These are phyloP conservation scores for Metschnikowia gelsemii DNA, from an alignment of 805 yeast species.

Conservation along the genomic window DNA sequence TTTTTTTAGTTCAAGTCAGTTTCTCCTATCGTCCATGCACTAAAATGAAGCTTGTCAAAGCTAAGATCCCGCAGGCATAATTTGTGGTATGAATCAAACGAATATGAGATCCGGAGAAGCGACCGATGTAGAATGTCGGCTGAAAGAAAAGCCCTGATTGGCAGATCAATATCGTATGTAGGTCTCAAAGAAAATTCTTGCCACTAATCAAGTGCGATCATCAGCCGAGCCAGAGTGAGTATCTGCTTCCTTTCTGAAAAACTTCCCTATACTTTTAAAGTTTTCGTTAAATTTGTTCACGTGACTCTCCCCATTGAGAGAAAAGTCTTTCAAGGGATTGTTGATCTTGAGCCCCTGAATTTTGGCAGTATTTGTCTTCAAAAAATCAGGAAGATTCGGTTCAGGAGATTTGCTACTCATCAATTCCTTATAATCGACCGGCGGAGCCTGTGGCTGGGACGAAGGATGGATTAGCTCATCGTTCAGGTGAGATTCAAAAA, in stretches of 20 bases:
- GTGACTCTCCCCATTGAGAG: slow-evolving; percentile 54
- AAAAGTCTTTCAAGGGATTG: slow-evolving; percentile 43
- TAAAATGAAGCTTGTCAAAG: too few relatives aligned
- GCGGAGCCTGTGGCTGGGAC: slow-evolving; percentile 17
- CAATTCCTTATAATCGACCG: slow-evolving; percentile 13
- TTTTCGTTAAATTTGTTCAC: slow-evolving; percentile 67
- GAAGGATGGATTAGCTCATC: slow-evolving; percentile 16
- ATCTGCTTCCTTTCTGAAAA: slow-evolving; percentile 36
- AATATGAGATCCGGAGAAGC: too few relatives aligned
- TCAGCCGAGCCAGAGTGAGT: slow-evolving; percentile 10
- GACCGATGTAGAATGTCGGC: too few relatives aligned
- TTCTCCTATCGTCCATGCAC: too few relatives aligned
- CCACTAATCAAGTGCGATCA: background rate
- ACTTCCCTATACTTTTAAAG: slow-evolving; percentile 60
- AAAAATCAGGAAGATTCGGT: slow-evolving; percentile 22
- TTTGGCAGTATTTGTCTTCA: slow-evolving; percentile 26
- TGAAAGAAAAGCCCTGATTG: too few relatives aligned
- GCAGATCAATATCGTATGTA: too few relatives aligned
- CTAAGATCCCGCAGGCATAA: too few relatives aligned
- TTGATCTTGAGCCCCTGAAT: slow-evolving; percentile 47
- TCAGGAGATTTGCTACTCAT: slow-evolving; percentile 28
- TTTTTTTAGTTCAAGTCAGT: too few relatives aligned
- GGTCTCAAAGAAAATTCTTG: too few relatives aligned
- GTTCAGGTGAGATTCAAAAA: slow-evolving; percentile 20
- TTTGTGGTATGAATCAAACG: too few relatives aligned